Evolutionary conservation across 192 early-diverging fungal genomes (phyloP), one percentile per base, ranked within the genome.

Genomic region (Linnemannia hyalina): DNA sequence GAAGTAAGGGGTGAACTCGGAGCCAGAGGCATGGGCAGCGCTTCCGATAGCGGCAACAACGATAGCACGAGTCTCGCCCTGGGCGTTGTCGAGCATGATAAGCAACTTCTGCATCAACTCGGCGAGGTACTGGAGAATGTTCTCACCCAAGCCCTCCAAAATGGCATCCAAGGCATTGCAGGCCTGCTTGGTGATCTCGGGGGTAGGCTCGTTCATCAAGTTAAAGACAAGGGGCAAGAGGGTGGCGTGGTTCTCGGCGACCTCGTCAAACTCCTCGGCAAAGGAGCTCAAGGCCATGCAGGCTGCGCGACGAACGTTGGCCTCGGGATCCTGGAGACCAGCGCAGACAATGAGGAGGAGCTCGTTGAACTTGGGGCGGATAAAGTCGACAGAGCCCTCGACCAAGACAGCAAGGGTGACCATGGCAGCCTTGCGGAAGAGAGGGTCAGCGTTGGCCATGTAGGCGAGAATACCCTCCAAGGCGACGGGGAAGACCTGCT

Each of bases 301-400:
- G 26, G 95, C 95, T 63, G 96, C 96, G 23, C 94, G 92, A 78
- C 97, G 94, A 60, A 97, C 97, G 44, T 91, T 89, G 20, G 89
- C 88, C 75, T 97, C 93, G 13, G 94, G 90, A 78, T 98, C 97
- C 80, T 96, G 93, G 41, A 98, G 92, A 57, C 96, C 96, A 52
- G 91, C 87, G 80, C 93, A 93, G 8, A 98, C 91, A 23, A 97
- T 80, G 16, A 92, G 89, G 38, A 98, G 89, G 57, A 98, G 90
- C 26, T 97, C 97, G 70, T 93, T 91, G 69, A 96, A 92, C 82
- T 93, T 93, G 70, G 92, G 88, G 44, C 95, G 92, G 80, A 97
- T 97, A 71, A 92, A 94, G 74, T 98, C 97, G 26, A 96, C 95
- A 71, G 95, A 95, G 18, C 96, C 96, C 83, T 98, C 97, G 44